phyloP scores from a whole-genome alignment of 176 grass and related monocot genomes.

The Poa pratensis region DNA sequence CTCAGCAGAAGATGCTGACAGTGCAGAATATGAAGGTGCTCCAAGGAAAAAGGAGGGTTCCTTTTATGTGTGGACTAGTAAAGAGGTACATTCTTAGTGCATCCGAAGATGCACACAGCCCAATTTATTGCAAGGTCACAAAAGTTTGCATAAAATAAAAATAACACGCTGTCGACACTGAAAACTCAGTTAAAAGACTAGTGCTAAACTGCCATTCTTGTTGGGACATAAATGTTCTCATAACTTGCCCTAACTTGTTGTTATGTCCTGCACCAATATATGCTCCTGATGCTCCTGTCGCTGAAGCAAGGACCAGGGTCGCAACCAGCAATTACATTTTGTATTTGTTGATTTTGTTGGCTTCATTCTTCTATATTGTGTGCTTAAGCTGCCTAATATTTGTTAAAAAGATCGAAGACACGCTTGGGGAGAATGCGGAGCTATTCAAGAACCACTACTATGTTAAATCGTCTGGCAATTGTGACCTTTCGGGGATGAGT shows the following conservation, averaged over 20 bases:
- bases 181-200: not conserved
- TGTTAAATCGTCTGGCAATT: slow-evolving; percentile 92
- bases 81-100: slow-evolving; percentile 64
- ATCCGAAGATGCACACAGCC: not conserved
- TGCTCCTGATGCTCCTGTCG: not conserved
- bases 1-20: slow-evolving; percentile 99
- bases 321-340: not conserved
- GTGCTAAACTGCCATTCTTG: not conserved
- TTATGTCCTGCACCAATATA: not conserved
- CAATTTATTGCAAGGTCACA: not conserved
- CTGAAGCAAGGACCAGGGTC: slow-evolving; percentile 5
- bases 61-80: slow-evolving; percentile 87
- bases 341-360: not conserved
- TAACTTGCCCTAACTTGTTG: not conserved
- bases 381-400: slow-evolving; percentile 31
- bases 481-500: slow-evolving; percentile 87
- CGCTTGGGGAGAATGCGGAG: slow-evolving; percentile 74
- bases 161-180: not conserved
- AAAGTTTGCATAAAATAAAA: not conserved
- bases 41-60: slow-evolving; percentile 85
- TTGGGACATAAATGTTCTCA: not conserved
- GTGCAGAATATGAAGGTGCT: slow-evolving; percentile 76
- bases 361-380: slow-evolving; percentile 27
- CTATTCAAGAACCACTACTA: slow-evolving; percentile 96
- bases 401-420: slow-evolving; percentile 66